These are phyloP conservation scores for Barbatosphaeria neglecta DNA, from an alignment of 495 filamentous ascomycete genomes.

Conservation along the genomic window DNA sequence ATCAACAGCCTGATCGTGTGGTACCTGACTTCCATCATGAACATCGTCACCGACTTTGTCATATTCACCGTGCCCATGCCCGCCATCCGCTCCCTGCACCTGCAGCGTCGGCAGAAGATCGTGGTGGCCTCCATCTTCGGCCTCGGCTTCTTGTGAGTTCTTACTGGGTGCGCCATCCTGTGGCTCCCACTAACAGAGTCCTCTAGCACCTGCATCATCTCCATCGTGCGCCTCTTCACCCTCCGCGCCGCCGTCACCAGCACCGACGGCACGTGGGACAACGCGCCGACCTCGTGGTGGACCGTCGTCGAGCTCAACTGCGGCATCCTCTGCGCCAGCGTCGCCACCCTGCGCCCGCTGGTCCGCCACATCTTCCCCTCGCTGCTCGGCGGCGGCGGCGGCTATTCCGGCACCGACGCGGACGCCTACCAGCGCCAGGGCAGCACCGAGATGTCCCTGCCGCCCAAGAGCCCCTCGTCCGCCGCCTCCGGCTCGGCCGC, in stretches of 20 bases:
- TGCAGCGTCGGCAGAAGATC: slow-evolving; percentile 10
- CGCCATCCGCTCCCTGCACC: slow-evolving; percentile 13
- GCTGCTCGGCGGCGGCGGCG: not conserved
- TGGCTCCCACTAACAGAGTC: not conserved
- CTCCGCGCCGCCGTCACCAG: slow-evolving; percentile 5
- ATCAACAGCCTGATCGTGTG: slow-evolving; percentile 4
- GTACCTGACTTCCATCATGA: slow-evolving; percentile 11
- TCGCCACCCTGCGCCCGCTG: slow-evolving; percentile 18
- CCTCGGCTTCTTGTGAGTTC: slow-evolving; percentile 10
- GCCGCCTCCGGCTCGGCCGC: not conserved
- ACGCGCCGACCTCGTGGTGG: slow-evolving; percentile 14
- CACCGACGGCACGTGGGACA: slow-evolving; percentile 13
- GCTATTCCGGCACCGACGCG: too few relatives aligned
- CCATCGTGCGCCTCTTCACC: slow-evolving; percentile 17
- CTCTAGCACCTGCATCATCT: slow-evolving; percentile 13
- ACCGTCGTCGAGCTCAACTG: slow-evolving; percentile 21
- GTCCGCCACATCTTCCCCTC: slow-evolving; percentile 10
- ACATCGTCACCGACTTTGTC: slow-evolving; percentile 17
- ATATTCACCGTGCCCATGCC: slow-evolving; percentile 22
- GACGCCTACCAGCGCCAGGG: not conserved
- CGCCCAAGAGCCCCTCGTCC: not conserved
- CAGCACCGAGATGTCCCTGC: not conserved
- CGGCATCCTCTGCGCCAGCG: slow-evolving; percentile 23
- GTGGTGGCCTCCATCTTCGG: slow-evolving; percentile 9
- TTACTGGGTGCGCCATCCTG: too few relatives aligned